These are phyloP conservation scores for Gomphus bonarii DNA, from an alignment of 1,284 basidiomycete genomes.

Conservation along the genomic window DNA sequence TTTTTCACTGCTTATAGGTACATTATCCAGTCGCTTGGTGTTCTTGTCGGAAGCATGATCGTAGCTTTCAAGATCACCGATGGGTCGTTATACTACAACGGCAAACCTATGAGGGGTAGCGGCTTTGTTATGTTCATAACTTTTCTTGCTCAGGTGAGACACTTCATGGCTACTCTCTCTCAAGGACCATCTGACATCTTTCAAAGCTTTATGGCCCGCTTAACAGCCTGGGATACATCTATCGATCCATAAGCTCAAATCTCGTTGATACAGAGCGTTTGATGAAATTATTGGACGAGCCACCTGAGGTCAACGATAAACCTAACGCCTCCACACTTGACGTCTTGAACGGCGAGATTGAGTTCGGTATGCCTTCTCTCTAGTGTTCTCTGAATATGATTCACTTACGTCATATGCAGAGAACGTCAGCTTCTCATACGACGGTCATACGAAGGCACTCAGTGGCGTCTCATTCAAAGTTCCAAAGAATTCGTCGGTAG, in stretches of 20 bases:
- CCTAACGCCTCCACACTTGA: constrained; percentile 66
- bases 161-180: background rate
- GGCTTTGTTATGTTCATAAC: constrained; percentile 74
- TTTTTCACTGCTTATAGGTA: constrained; percentile 9
- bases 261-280: constrained; percentile 76
- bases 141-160: constrained; percentile 58
- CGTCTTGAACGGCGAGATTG: constrained; percentile 69
- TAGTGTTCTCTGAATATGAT: background rate
- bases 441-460: constrained; percentile 62
- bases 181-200: constrained; percentile 12
- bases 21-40: constrained; percentile 48
- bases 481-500: constrained; percentile 70
- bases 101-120: constrained; percentile 20
- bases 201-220: constrained; percentile 59
- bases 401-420: constrained; percentile 31
- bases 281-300: constrained; percentile 63
- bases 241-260: constrained; percentile 62
- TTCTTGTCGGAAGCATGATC: constrained; percentile 70
- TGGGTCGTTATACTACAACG: constrained; percentile 29
- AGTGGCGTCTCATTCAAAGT: constrained; percentile 77
- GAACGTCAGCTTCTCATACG: constrained; percentile 77
- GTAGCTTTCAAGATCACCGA: constrained; percentile 57
- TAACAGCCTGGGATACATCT: constrained; percentile 65
- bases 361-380: constrained; percentile 56
- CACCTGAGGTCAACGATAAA: constrained; percentile 74